These are phyloP conservation scores for Asterophora lycoperdoides DNA, from an alignment of 768 basidiomycete genomes.

Conservation along the genomic window DNA sequence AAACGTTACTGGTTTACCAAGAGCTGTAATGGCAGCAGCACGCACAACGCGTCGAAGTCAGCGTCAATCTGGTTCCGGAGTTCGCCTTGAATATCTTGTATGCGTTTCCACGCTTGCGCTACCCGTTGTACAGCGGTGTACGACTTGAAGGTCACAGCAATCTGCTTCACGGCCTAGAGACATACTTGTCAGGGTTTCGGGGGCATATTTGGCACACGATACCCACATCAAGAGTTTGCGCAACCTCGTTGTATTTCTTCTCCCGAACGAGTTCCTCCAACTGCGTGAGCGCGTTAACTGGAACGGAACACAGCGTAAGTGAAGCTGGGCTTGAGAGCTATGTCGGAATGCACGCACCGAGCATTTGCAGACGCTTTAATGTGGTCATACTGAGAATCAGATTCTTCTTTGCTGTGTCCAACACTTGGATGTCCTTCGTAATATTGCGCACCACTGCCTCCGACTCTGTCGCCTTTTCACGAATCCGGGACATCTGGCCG, in stretches of 20 bases:
- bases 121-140: constrained; percentile 76
- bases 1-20: neutral
- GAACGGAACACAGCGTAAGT: neutral
- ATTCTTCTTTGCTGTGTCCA: constrained; percentile 93
- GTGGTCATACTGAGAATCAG: constrained; percentile 86
- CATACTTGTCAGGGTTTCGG: constrained; percentile 6
- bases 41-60: constrained; percentile 92
- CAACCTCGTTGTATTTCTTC: constrained; percentile 78
- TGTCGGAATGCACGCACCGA: constrained; percentile 52
- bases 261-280: constrained; percentile 75
- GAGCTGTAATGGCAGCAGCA: constrained; percentile 11
- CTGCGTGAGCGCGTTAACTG: constrained; percentile 81
- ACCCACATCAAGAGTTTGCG: constrained; percentile 70
- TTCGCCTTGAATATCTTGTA: constrained; percentile 79
- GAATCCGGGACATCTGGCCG: constrained; percentile 92
- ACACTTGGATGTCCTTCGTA: constrained; percentile 92
- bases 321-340: neutral
- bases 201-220: neutral
- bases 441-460: constrained; percentile 95
- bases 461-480: constrained; percentile 95
- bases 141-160: constrained; percentile 74
- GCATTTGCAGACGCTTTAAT: constrained; percentile 87
- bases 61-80: constrained; percentile 76
- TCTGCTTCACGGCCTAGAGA: constrained; percentile 79
- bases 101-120: constrained; percentile 69